These are phyloP conservation scores for Pleurotus pulmonarius DNA, from an alignment of 768 basidiomycete genomes.

Conservation along the genomic window DNA sequence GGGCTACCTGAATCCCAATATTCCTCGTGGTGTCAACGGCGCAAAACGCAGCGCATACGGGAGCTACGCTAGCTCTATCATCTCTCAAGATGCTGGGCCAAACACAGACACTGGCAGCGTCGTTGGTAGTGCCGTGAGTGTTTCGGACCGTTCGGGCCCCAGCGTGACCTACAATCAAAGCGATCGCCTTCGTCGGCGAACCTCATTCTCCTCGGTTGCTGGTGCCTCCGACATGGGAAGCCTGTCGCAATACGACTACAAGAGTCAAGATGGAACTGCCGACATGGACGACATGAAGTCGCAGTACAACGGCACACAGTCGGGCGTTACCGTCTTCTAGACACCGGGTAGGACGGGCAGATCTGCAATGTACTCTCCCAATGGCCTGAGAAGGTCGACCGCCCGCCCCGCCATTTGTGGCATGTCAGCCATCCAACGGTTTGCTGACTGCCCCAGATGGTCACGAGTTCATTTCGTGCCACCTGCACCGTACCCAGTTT, in stretches of 20 bases:
- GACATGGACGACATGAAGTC: constrained; percentile 87
- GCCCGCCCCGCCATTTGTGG: too few relatives aligned
- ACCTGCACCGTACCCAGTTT: neutral
- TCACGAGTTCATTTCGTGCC: neutral
- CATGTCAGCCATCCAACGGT: too few relatives aligned
- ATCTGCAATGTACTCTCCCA: neutral
- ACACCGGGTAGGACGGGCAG: constrained; percentile 17
- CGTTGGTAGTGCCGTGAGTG: constrained; percentile 45
- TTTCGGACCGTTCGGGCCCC: constrained; percentile 26
- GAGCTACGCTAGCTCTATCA: constrained; percentile 86
- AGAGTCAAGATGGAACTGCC: constrained; percentile 81
- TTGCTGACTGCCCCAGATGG: neutral
- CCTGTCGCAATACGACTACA: constrained; percentile 76
- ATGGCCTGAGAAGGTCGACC: neutral
- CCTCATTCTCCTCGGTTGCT: constrained; percentile 70
- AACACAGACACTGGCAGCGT: constrained; percentile 62
- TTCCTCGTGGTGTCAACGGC: constrained; percentile 59
- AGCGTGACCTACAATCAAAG: constrained; percentile 87
- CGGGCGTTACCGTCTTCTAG: constrained; percentile 84
- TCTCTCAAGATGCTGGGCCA: constrained; percentile 86
- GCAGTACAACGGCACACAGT: constrained; percentile 83
- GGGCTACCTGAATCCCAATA: constrained; percentile 66
- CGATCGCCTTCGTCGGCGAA: constrained; percentile 75
- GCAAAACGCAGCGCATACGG: constrained; percentile 75
- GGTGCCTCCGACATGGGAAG: constrained; percentile 79